Evolutionary conservation across 371 early-diverging fungal genomes (phyloP).

Genomic region (Capillidium heterosporum): DNA sequence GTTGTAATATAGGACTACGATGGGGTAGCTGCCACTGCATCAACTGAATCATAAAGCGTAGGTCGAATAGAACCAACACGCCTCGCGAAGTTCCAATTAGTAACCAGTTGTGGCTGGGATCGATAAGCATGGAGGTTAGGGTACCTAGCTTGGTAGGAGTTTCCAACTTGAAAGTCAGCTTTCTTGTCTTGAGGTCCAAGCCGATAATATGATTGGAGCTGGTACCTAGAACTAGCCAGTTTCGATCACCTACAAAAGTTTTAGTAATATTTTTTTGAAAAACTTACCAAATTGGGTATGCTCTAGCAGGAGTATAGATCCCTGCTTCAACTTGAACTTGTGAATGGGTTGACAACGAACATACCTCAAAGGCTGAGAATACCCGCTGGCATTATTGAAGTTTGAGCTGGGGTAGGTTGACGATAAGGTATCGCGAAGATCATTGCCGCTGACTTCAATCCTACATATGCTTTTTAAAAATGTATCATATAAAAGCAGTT

Average conservation of each 20-base stretch:
- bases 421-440: not conserved
- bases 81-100: conserved; percentile 69
- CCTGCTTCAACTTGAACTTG: not conserved
- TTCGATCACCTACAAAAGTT: too few species aligned
- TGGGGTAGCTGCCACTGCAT: not conserved
- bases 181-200: conserved; percentile 55
- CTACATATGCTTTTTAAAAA: not conserved
- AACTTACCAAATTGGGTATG: too few species aligned
- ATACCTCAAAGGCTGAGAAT: conserved; percentile 27
- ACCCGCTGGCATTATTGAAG: conserved; percentile 34
- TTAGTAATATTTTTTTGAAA: too few species aligned
- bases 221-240: not conserved
- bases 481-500: not conserved
- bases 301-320: not conserved
- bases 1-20: too few species aligned
- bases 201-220: conserved; percentile 40
- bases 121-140: conserved; percentile 50
- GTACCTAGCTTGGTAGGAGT: conserved; percentile 31
- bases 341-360: not conserved
- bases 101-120: conserved; percentile 42
- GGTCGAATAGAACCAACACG: conserved; percentile 62
- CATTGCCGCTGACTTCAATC: conserved; percentile 3
- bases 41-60: conserved; percentile 61
- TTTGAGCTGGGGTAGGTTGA: conserved; percentile 19
- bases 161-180: conserved; percentile 36